Evolutionary conservation across 2,329 filamentous ascomycete genomes (phyloP), one percentile per base, ranked within the genome.

Genomic region (Plectosphaerella plurivora): DNA sequence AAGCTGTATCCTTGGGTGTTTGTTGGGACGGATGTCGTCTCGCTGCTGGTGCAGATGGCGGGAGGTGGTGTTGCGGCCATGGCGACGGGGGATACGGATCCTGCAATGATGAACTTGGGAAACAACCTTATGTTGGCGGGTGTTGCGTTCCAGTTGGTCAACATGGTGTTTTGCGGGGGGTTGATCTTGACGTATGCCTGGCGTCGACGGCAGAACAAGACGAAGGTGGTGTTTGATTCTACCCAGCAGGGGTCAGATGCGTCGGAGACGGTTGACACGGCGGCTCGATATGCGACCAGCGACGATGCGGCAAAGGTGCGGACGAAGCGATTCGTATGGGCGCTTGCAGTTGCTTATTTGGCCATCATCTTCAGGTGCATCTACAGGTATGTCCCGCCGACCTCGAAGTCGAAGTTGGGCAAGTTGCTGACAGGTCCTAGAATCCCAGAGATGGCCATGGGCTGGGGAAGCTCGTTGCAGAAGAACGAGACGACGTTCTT

Each of bases 1-100:
- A 63, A 60, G 5, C 66, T 73, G 1, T 79, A 78, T 56, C 73
- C 75, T 2, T 73, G 70, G 56, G 71, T 79, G 50, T 79, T 79
- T 63, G 74, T 80, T 52, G 66, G 69, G 3, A 75, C 70, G 60
- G 77, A 80, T 55, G 57, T 76, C 47, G 55, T 73, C 37, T 74
- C 71, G 14, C 62, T 65, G 18, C 45, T 63, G 20, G 49, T 65
- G 3, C 63, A 65, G 28, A 49, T 55, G 3, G 45, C 53, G 2
- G 63, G 63, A 3, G 55, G 41, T 24, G 59, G 52, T 2, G 45
- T 63, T 4, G 47, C 51, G 12, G 55, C 52, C 16, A 15, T 39
- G 14, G 50, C 51, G 1, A 51, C 45, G 5, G 25, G 37, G 3
- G 42, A 46, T 9, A 20, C 15, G 41, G 41, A 55, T 4, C 7